Base-by-base conservation (phyloP, 345 rosid genomes). In the Eucalyptus pumila region DNA sequence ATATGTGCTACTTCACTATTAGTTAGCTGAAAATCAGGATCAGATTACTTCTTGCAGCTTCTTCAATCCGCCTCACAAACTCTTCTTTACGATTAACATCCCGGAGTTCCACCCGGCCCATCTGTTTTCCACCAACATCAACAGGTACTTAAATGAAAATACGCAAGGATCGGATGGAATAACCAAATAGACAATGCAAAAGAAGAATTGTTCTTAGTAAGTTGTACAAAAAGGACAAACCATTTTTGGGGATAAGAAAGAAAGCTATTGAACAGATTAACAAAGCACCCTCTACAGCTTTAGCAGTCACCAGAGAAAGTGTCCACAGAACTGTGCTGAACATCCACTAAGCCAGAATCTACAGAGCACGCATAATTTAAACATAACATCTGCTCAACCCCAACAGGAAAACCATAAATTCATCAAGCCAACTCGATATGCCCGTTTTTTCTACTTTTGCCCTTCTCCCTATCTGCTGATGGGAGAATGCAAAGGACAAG, bases 31-130 rank as follows among this genome's bases (percentile, higher is more conserved):
- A 47, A 88, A 69, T 34, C 15, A 88, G 87, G 85, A 89, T 34
- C 80, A 72, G 90, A 67, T 91, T 94, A 96, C 98, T 93, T 91
- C 85, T 91, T 89, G 92, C 96, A 3, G 99, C 97, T 88, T 95
- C 99, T 89, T 94, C 93, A 87, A 96, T 94, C 94, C 92, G 91
- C 91, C 93, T 94, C 92, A 94, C 92, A 91, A 97, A 94, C 91
- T 96, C 98, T 56, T 95, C 96, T 90, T 93, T 96, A 19, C 60
- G 88, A 91, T 87, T 88, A 44, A 95, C 97, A 47, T 94, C 98
- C 40, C 90, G 90, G 45, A 97, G 94, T 91, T 92, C 92, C 89
- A 97, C 97, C 32, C 88, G 94, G 32, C 30, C 94, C 98, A 96
- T 93, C 99, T 97, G 89, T 88, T 40, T 23, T 54, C 23, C 50